These are phyloP conservation scores for Penicillium thymicola DNA, from an alignment of 2,329 filamentous ascomycete genomes.

Conservation along the genomic window DNA sequence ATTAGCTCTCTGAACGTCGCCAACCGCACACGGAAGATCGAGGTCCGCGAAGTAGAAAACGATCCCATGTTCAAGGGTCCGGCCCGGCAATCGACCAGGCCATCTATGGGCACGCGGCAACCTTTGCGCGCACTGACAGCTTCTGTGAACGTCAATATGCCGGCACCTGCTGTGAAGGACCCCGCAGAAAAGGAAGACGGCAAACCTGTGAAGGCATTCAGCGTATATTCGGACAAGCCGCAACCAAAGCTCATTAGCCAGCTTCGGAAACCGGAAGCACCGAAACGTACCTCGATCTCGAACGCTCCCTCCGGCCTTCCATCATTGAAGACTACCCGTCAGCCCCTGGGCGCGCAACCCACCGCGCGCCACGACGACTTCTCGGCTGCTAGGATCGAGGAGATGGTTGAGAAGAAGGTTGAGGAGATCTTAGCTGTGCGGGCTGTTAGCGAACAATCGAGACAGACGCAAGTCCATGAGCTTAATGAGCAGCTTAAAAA, in stretches of 20 bases:
- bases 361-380: constrained; percentile 50
- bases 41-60: constrained; percentile 92
- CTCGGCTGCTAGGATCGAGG: constrained; percentile 75
- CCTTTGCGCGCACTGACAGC: constrained; percentile 74
- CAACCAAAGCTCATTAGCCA: constrained; percentile 44
- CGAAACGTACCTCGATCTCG: constrained; percentile 45
- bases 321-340: constrained; percentile 49
- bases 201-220: constrained; percentile 79
- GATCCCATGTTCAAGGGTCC: constrained; percentile 82
- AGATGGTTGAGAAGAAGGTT: constrained; percentile 88
- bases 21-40: constrained; percentile 92
- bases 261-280: constrained; percentile 39
- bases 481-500: constrained; percentile 75
- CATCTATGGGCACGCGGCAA: constrained; percentile 59
- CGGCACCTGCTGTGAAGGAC: constrained; percentile 51
- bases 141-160: constrained; percentile 68
- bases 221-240: constrained; percentile 74
- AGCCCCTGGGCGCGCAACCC: constrained; percentile 25
- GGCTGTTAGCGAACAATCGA: constrained; percentile 55
- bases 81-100: constrained; percentile 52
- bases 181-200: constrained; percentile 54
- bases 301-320: constrained; percentile 41
- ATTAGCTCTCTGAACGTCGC: constrained; percentile 92
- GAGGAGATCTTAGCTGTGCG: constrained; percentile 82
- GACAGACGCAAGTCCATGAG: constrained; percentile 45